phyloP scores from a whole-genome alignment of 2,329 filamentous ascomycete species.

The Pseudogymnoascus verrucosus region DNA sequence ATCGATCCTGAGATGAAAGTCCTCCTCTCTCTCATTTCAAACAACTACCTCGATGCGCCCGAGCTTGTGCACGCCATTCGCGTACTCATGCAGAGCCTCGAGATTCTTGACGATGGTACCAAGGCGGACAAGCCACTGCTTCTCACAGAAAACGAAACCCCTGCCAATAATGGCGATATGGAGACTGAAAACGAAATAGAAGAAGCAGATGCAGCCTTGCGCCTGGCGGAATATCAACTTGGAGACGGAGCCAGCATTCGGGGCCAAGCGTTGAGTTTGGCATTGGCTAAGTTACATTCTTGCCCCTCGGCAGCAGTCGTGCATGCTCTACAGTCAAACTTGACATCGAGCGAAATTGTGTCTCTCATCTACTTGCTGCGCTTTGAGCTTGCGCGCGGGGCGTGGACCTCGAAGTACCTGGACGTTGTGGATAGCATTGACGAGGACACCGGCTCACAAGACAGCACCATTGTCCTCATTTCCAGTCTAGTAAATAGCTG shows the following conservation, averaged over 20 bases:
- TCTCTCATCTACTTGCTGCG: slow-evolving; percentile 66
- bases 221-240: slow-evolving; percentile 59
- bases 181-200: slow-evolving; percentile 47
- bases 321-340: slow-evolving; percentile 52
- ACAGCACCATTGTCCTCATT: slow-evolving; percentile 63
- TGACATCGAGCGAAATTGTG: slow-evolving; percentile 60
- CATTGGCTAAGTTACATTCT: slow-evolving; percentile 60
- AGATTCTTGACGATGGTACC: slow-evolving; percentile 33
- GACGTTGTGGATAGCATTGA: slow-evolving; percentile 44
- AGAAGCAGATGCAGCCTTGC: slow-evolving; percentile 55
- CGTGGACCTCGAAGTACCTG: slow-evolving; percentile 67
- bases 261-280: slow-evolving; percentile 55
- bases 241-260: slow-evolving; percentile 56
- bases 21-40: slow-evolving; percentile 56
- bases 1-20: slow-evolving; percentile 63
- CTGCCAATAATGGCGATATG: slow-evolving; percentile 23
- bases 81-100: slow-evolving; percentile 61
- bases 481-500: slow-evolving; percentile 64
- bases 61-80: slow-evolving; percentile 62
- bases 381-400: slow-evolving; percentile 63
- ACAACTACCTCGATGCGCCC: slow-evolving; percentile 54
- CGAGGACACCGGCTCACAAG: slow-evolving; percentile 46
- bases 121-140: slow-evolving; percentile 18
- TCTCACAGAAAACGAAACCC: slow-evolving; percentile 15
- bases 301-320: slow-evolving; percentile 55